phyloP scores from a whole-genome alignment of 805 yeast species.

The Candida cerambycidarum region DNA sequence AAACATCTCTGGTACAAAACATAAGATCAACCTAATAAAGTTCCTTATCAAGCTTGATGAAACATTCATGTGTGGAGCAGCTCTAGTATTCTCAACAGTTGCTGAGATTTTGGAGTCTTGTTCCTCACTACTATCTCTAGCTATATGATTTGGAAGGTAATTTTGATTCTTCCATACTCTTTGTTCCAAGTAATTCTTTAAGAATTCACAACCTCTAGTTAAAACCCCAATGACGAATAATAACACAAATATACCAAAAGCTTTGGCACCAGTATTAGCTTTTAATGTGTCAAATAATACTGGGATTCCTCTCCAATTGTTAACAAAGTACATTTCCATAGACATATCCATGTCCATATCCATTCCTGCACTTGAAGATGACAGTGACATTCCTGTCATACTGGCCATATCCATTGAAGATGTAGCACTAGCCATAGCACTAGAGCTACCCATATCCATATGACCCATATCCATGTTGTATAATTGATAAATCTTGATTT shows the following conservation, averaged over 20 bases:
- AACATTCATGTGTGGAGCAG: constrained; percentile 1
- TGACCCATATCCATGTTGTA: background rate
- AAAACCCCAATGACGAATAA: constrained; percentile 59
- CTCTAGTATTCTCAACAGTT: background rate
- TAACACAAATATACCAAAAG: constrained; percentile 71
- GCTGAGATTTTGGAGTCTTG: background rate
- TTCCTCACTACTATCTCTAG: constrained; percentile 1
- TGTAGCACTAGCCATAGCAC: constrained; percentile 2
- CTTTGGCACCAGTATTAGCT: constrained; percentile 58
- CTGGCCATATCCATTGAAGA: constrained; percentile 6
- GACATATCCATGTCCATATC: constrained; percentile 15
- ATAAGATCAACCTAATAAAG: constrained; percentile 51
- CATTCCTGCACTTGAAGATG: constrained; percentile 13
- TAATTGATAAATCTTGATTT: background rate
- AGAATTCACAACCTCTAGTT: constrained; percentile 58
- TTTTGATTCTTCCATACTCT: constrained; percentile 54
- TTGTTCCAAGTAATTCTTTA: constrained; percentile 65
- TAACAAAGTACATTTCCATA: constrained; percentile 62
- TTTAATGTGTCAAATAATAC: constrained; percentile 56
- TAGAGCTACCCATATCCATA: background rate
- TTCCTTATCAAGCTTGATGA: constrained; percentile 39
- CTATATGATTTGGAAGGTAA: constrained; percentile 11
- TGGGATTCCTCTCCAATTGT: constrained; percentile 52
- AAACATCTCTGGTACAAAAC: constrained; percentile 62
- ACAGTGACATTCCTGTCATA: constrained; percentile 10